Conservation (phyloP, 208 protist genomes). For the Crithidia sp. region DNA sequence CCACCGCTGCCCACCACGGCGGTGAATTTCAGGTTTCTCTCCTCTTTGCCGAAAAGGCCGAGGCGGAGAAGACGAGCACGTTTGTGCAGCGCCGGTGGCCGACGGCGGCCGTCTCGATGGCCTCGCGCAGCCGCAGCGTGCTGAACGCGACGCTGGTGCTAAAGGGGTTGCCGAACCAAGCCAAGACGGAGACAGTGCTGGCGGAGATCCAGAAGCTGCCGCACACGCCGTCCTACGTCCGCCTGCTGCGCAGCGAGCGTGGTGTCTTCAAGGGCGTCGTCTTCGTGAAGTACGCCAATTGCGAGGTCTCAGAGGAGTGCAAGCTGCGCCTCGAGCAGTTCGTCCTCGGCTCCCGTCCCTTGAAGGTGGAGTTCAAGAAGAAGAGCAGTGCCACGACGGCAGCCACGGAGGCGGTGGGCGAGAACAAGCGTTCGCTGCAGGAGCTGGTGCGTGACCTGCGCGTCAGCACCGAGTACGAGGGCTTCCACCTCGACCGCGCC, state of each 20-base stretch:
- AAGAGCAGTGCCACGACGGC: constrained; percentile 39
- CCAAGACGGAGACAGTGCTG: constrained; percentile 70
- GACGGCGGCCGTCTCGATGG: constrained; percentile 43
- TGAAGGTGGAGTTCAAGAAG: constrained; percentile 90
- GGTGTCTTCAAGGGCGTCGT: constrained; percentile 85
- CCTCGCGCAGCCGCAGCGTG: constrained; percentile 57
- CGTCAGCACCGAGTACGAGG: constrained; percentile 79
- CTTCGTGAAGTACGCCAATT: constrained; percentile 89
- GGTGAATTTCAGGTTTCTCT: constrained; percentile 62
- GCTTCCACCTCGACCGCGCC: constrained; percentile 58
- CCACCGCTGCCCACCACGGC: constrained; percentile 12
- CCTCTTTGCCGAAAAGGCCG: constrained; percentile 74
- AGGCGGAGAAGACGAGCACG: constrained; percentile 64
- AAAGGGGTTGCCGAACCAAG: constrained; percentile 76
- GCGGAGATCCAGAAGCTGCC: constrained; percentile 62
- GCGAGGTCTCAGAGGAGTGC: constrained; percentile 92
- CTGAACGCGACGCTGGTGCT: constrained; percentile 82
- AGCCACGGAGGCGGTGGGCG: not conserved
- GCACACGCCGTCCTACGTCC: constrained; percentile 80
- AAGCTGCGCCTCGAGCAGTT: constrained; percentile 87
- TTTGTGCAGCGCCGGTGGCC: constrained; percentile 75
- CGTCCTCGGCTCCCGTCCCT: constrained; percentile 50
- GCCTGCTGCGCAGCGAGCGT: constrained; percentile 78
- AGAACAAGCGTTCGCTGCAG: constrained; percentile 56
- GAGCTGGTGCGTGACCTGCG: constrained; percentile 79